Conservation (phyloP, 2,329 filamentous ascomycete genomes). For the Whalleya microplaca region DNA sequence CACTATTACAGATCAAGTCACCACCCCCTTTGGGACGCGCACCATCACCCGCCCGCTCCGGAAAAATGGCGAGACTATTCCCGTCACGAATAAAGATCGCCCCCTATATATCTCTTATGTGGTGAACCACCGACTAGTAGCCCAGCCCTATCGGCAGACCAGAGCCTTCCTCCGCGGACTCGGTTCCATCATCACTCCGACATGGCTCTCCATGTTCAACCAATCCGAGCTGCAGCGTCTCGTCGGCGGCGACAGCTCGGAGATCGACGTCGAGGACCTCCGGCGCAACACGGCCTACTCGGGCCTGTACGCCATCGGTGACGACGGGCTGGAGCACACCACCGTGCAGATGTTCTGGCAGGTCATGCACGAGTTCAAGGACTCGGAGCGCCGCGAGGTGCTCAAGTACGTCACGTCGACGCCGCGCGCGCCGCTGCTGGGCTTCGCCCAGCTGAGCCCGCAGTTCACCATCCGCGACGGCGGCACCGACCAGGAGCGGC, state of each 20-base stretch:
- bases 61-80: conserved; percentile 72
- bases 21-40: conserved; percentile 50
- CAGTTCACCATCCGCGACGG: conserved; percentile 88
- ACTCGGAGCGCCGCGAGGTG: conserved; percentile 80
- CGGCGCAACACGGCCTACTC: conserved; percentile 84
- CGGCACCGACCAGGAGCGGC: conserved; percentile 71
- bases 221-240: conserved; percentile 92
- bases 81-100: conserved; percentile 90
- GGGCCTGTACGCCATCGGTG: conserved; percentile 86
- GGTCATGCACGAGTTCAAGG: conserved; percentile 76
- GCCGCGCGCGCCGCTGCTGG: conserved; percentile 84
- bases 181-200: conserved; percentile 83
- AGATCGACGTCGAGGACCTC: conserved; percentile 87
- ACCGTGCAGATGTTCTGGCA: conserved; percentile 90
- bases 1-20: conserved; percentile 76
- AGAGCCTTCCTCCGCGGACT: conserved; percentile 86
- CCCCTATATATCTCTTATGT: conserved; percentile 94
- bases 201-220: conserved; percentile 99
- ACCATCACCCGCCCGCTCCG: conserved; percentile 77
- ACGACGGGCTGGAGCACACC: conserved; percentile 83
- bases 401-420: conserved; percentile 96
- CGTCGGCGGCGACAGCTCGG: conserved; percentile 82
- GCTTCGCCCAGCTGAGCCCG: conserved; percentile 84
- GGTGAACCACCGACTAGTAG: conserved; percentile 81
- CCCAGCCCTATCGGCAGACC: conserved; percentile 81